Conservation (phyloP, 257 asterid genomes). For the Solanum neorickii region DNA sequence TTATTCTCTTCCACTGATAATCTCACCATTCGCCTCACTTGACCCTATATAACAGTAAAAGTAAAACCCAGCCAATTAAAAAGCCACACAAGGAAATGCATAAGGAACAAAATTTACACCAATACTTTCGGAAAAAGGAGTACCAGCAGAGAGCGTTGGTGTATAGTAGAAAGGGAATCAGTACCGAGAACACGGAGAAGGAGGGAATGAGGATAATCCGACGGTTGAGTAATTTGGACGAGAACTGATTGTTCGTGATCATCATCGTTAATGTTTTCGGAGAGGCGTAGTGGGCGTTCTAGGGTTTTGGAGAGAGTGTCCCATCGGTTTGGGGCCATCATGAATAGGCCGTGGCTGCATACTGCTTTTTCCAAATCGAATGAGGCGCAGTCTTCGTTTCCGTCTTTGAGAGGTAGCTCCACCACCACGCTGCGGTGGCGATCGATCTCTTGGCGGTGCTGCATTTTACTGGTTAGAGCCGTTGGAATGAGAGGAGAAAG, state of each 20-base stretch:
- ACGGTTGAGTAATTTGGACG: slow-evolving; percentile 48
- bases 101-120: not conserved
- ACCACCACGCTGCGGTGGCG: slow-evolving; percentile 23
- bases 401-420: slow-evolving; percentile 33
- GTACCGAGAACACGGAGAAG: slow-evolving; percentile 30
- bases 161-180: slow-evolving; percentile 29
- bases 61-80: not conserved
- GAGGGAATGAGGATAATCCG: slow-evolving; percentile 30
- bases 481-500: not conserved
- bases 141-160: slow-evolving; percentile 47
- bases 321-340: slow-evolving; percentile 94
- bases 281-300: slow-evolving; percentile 62
- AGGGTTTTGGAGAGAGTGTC: slow-evolving; percentile 64
- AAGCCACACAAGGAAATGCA: not conserved
- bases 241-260: slow-evolving; percentile 24
- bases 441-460: slow-evolving; percentile 9
- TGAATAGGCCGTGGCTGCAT: slow-evolving; percentile 82
- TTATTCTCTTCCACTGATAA: slow-evolving; percentile 49
- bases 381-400: slow-evolving; percentile 20
- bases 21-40: slow-evolving; percentile 76
- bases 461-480: slow-evolving; percentile 11
- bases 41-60: slow-evolving; percentile 25
- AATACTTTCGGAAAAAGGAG: not conserved
- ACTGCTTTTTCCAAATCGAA: slow-evolving; percentile 58
- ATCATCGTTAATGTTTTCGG: slow-evolving; percentile 14